Conservation (phyloP, 345 rosid species). For the Lepidium sativum region DNA sequence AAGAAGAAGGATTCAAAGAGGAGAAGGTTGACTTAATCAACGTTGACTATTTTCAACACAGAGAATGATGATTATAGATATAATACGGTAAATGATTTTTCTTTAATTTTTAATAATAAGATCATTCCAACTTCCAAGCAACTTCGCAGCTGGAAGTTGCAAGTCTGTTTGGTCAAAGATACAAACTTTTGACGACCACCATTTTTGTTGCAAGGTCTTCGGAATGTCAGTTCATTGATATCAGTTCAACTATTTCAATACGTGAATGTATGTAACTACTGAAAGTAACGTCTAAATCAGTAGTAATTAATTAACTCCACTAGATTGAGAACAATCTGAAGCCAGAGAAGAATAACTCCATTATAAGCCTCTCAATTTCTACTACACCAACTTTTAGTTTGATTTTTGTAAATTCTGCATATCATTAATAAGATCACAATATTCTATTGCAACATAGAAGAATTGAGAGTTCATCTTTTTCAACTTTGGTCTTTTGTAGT, state of each 20-base stretch:
- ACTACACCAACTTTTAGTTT: not conserved
- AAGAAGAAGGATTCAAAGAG: conserved; percentile 2
- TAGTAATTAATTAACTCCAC: no score
- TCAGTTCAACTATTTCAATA: no score
- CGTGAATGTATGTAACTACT: no score
- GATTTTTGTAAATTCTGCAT: conserved; percentile 10
- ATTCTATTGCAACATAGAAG: not conserved
- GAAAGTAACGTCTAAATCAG: no score
- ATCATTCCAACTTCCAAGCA: no score
- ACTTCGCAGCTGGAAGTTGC: no score
- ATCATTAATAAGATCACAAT: not conserved
- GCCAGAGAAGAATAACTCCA: conserved; percentile 16
- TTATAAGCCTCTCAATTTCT: conserved; percentile 47
- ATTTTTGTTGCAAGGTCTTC: no score
- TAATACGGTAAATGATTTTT: no score
- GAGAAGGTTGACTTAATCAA: conserved; percentile 3
- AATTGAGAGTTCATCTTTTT: not conserved
- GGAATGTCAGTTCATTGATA: no score
- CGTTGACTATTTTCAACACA: conserved; percentile 19
- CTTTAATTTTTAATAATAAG: no score
- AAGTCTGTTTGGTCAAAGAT: no score
- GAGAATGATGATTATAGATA: not conserved
- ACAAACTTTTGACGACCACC: no score
- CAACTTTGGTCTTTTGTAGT: not conserved
- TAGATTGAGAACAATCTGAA: not conserved